Conservation (phyloP, 2,329 filamentous ascomycete species). For the Aspergillus thermomutatus region DNA sequence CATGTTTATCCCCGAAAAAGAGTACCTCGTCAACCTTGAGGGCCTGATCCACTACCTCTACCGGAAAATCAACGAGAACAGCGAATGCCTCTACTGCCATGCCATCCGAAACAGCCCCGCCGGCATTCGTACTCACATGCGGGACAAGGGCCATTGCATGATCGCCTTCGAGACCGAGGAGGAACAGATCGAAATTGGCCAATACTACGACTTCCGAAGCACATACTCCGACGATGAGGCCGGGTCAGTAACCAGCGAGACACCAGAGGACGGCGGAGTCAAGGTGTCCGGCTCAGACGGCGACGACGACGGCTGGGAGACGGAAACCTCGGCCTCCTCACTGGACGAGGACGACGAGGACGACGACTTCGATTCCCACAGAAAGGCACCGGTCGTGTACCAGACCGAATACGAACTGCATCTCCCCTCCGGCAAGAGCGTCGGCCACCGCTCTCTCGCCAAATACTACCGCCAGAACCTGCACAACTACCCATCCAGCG, state of each 20-base stretch:
- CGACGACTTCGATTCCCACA: constrained; percentile 73
- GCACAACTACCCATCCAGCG: constrained; percentile 72
- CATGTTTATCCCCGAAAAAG: constrained; percentile 90
- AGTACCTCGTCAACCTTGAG: constrained; percentile 77
- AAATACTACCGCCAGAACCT: constrained; percentile 93
- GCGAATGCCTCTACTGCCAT: constrained; percentile 85
- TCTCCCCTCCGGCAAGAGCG: constrained; percentile 81
- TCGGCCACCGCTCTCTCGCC: constrained; percentile 83
- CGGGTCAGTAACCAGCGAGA: constrained; percentile 43
- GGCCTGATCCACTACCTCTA: constrained; percentile 76
- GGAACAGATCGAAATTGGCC: constrained; percentile 89
- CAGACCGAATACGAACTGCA: constrained; percentile 93
- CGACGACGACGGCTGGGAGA: constrained; percentile 88
- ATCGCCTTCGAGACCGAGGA: constrained; percentile 86
- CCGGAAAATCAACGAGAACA: constrained; percentile 72
- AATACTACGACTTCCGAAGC: constrained; percentile 95
- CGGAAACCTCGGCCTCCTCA: constrained; percentile 85
- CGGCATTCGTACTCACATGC: constrained; percentile 93
- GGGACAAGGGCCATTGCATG: constrained; percentile 94
- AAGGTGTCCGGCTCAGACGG: constrained; percentile 58
- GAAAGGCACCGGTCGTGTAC: constrained; percentile 69
- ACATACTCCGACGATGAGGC: constrained; percentile 83
- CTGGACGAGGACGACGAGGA: constrained; percentile 78
- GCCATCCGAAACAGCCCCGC: constrained; percentile 74
- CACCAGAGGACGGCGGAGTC: constrained; percentile 54